Evolutionary conservation across 2,329 filamentous ascomycete species (phyloP).

Genomic region (Anthostomella pinea): DNA sequence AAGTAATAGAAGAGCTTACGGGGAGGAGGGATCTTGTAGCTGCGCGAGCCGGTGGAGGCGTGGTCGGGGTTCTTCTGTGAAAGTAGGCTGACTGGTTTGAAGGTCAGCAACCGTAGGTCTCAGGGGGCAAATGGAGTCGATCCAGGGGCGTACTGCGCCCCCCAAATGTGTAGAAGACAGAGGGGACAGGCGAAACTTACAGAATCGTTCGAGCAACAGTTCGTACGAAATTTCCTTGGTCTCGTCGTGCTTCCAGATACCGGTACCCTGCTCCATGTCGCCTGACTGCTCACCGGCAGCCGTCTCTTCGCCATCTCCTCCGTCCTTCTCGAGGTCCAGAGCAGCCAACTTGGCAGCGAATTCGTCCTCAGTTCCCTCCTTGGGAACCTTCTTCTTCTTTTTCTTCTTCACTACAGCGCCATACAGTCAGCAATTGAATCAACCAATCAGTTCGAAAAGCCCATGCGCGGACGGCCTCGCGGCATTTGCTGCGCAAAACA

Average conservation of each 20-base stretch:
- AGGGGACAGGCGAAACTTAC: too few species aligned
- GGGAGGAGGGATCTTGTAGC: constrained; percentile 98
- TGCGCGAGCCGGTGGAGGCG: constrained; percentile 81
- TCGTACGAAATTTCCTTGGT: constrained; percentile 77
- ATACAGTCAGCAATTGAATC: too few species aligned
- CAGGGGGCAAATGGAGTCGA: too few species aligned
- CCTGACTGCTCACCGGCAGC: constrained; percentile 61
- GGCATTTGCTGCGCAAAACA: too few species aligned
- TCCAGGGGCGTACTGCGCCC: too few species aligned
- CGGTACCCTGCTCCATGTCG: constrained; percentile 80
- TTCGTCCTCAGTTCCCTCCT: constrained; percentile 48
- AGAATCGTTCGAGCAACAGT: constrained; percentile 86
- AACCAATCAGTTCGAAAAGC: too few species aligned
- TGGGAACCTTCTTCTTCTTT: constrained; percentile 49
- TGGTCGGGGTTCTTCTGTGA: constrained; percentile 97
- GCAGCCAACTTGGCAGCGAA: constrained; percentile 61
- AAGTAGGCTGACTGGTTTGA: constrained; percentile 86
- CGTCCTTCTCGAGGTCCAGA: constrained; percentile 56
- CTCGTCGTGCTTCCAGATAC: constrained; percentile 84
- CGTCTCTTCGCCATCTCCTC: constrained; percentile 44
- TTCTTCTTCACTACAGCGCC: constrained; percentile 97
- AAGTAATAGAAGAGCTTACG: too few species aligned
- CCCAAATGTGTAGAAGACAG: too few species aligned
- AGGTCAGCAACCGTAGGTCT: too few species aligned
- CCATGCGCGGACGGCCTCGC: too few species aligned